Evolutionary conservation across 2,329 filamentous ascomycete species (phyloP).

Genomic region (Claviceps quebecensis): DNA sequence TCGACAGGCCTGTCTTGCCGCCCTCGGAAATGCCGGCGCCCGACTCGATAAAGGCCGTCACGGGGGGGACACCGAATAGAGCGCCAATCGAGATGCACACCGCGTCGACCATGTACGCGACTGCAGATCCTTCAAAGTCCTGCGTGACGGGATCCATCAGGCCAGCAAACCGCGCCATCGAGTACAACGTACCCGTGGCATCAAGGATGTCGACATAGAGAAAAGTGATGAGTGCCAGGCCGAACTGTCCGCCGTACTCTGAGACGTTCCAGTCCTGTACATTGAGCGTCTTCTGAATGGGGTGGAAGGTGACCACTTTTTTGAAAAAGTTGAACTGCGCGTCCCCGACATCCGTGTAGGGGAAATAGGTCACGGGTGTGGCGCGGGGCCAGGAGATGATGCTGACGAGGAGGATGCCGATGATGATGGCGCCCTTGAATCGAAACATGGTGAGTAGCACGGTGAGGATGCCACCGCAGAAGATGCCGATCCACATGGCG

Average conservation of each 20-base stretch:
- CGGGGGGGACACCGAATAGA: constrained; percentile 63
- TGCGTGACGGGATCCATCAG: constrained; percentile 70
- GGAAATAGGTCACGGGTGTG: constrained; percentile 70
- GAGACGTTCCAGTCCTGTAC: constrained; percentile 63
- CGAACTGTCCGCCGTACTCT: constrained; percentile 60
- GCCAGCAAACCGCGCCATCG: constrained; percentile 74
- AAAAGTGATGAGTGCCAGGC: constrained; percentile 74
- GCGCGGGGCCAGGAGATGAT: constrained; percentile 78
- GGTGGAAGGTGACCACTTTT: constrained; percentile 72
- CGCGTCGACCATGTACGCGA: constrained; percentile 75
- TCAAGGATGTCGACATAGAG: constrained; percentile 85
- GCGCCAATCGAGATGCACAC: constrained; percentile 65
- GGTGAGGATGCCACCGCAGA: constrained; percentile 70
- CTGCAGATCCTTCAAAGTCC: constrained; percentile 74
- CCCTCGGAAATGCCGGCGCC: constrained; percentile 82
- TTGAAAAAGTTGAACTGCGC: constrained; percentile 74
- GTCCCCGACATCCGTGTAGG: constrained; percentile 54
- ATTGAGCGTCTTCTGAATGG: constrained; percentile 53
- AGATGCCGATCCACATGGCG: constrained; percentile 78
- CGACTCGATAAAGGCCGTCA: constrained; percentile 81
- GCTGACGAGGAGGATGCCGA: constrained; percentile 68
- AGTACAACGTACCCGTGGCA: constrained; percentile 74
- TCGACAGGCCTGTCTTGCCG: constrained; percentile 71
- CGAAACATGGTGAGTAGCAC: constrained; percentile 72
- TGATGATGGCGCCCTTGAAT: constrained; percentile 75